Base-by-base conservation (phyloP, 2,329 filamentous ascomycete species). In the Chaetomium globosum region DNA sequence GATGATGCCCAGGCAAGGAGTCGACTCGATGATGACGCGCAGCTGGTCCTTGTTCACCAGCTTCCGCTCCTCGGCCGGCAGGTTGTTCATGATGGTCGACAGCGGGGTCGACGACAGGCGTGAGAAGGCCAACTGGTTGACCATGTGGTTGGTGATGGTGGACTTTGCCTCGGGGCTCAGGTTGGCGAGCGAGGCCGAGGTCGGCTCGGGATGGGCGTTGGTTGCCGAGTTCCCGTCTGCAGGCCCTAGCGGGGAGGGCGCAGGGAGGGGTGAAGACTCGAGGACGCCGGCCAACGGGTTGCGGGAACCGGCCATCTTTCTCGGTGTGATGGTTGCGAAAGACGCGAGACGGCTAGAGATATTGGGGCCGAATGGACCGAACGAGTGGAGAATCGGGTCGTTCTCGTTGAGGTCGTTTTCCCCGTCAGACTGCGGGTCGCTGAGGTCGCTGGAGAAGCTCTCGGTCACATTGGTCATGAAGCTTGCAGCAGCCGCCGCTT, bases 41-140 rank as follows among this genome's bases (percentile, higher is more conserved):
- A 98, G 84, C 51, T 87, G 85, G 1, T 85, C 80, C 68, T 84
- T 85, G 30, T 83, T 82, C 31, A 93, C 78, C 46, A 82, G 83
- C 64, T 78, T 81, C 76, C 83, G 86, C 74, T 87, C 83, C 68
- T 87, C 84, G 1, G 82, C 73, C 2, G 95, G 95, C 13, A 99
- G 87, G 74, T 97, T 91, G 76, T 87, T 89, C 80, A 97, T 83
- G 64, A 99, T 95, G 58, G 89, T 91, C 1, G 94, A 96, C 57
- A 98, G 83, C 4, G 95, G 94, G 30, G 92, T 95, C 0, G 93
- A 96, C 19, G 94, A 93, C 7, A 98, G 83, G 31, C 94, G 91
- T 1, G 95, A 97, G 77, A 92, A 99, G 36, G 95, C 95, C 33
- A 99, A 86, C 78, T 99, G 95, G 78, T 98, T 98, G 75, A 95